A percentile compares a stretch with the other conserved stretches of the same genome.
Evolutionary conservation across 768 basidiomycete genomes (phyloP).

Genomic region (Multifurca ochricompacta): DNA sequence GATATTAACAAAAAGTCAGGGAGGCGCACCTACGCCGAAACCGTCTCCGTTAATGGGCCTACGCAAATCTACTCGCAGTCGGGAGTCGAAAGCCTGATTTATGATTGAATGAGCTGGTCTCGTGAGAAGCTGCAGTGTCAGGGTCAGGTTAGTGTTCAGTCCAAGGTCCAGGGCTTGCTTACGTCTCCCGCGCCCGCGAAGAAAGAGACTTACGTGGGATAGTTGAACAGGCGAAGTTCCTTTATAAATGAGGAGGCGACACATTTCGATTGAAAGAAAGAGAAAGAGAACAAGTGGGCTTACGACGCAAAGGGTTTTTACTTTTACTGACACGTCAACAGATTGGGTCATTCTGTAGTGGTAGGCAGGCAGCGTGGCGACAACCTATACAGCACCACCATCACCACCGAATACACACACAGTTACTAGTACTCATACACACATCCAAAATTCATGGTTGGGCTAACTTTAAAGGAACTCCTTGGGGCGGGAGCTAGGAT

Average conservation of each 20-base stretch:
- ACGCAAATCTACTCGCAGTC: conserved; percentile 72
- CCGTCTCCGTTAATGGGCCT: conserved; percentile 94
- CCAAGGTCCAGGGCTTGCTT: not conserved
- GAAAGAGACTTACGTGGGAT: conserved; percentile 50
- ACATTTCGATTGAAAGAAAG: conserved; percentile 47
- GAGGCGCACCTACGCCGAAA: conserved; percentile 78
- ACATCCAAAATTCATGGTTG: not conserved
- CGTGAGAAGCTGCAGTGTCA: conserved; percentile 76
- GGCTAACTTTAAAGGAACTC: conserved; percentile 53
- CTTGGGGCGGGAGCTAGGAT: conserved; percentile 62
- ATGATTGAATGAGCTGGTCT: conserved; percentile 93
- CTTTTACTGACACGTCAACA: not conserved
- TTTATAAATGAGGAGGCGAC: conserved; percentile 92
- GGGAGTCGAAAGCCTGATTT: conserved; percentile 93
- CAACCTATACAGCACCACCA: not conserved
- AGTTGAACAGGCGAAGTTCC: conserved; percentile 89
- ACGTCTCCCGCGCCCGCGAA: not conserved
- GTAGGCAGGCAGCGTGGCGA: not conserved
- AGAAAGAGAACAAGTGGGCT: too few species aligned
- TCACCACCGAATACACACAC: conserved; percentile 6
- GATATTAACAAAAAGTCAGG: not conserved
- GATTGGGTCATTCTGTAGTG: not conserved
- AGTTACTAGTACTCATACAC: conserved; percentile 10
- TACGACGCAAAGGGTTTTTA: too few species aligned
- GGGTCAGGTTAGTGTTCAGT: not conserved